Evolutionary conservation across 352 stramenopile genomes (phyloP).

Genomic region (Pythium sukuiense): DNA sequence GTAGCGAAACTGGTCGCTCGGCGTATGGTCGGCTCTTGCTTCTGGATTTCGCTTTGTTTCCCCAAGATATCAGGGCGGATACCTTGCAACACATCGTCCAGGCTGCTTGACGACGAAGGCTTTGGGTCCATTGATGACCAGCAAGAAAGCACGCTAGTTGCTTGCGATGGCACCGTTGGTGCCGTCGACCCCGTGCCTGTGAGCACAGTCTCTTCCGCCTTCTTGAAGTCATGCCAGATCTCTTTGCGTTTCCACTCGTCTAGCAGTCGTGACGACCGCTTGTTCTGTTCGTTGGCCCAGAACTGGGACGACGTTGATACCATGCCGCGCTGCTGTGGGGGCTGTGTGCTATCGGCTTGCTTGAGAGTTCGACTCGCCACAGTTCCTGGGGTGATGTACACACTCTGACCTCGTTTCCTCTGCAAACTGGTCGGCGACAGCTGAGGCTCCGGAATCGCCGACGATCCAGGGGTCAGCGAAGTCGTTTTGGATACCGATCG

Average conservation of each 20-base stretch:
- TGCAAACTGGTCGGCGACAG: neutral
- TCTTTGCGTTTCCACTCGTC: slow-evolving; percentile 75
- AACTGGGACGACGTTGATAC: slow-evolving; percentile 41
- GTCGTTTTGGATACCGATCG: slow-evolving; percentile 9
- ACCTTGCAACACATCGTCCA: neutral
- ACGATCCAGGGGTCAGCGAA: neutral
- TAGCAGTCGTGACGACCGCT: slow-evolving; percentile 48
- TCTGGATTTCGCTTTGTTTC: neutral
- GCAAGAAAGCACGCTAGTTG: neutral
- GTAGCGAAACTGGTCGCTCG: slow-evolving; percentile 12
- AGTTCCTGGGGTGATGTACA: slow-evolving; percentile 2
- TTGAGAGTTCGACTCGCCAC: neutral
- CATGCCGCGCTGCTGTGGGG: neutral
- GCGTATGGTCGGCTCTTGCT: neutral
- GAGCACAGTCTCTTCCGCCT: slow-evolving; percentile 52
- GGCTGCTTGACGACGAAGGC: neutral
- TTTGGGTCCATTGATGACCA: neutral
- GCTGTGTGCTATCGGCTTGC: neutral
- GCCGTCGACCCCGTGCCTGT: neutral
- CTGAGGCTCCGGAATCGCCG: neutral
- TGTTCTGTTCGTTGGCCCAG: slow-evolving; percentile 35
- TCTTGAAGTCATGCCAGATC: slow-evolving; percentile 75
- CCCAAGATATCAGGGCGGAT: slow-evolving; percentile 1
- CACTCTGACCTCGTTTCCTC: slow-evolving; percentile 11
- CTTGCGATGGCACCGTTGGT: neutral